A percentile compares a stretch with the other conserved stretches of the same genome.
These are phyloP conservation scores for Aquilaria malaccensis DNA, from an alignment of 345 rosid genomes.

Conservation along the genomic window DNA sequence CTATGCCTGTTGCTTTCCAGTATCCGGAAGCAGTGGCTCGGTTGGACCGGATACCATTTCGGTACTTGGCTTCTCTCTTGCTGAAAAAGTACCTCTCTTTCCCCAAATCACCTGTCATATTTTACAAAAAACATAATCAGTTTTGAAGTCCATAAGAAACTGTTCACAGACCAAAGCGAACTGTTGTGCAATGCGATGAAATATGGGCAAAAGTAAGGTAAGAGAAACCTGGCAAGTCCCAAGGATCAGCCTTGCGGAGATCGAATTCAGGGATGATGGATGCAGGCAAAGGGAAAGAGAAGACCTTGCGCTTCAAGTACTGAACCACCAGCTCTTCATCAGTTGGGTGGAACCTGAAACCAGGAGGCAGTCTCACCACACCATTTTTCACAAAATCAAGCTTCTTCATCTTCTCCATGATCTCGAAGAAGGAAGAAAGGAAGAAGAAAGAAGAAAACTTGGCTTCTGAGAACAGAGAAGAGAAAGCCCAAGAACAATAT, in stretches of 20 bases:
- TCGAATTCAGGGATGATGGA: conserved; percentile 74
- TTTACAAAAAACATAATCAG: neutral
- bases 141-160: too few relatives aligned
- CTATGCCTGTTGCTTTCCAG: conserved; percentile 97
- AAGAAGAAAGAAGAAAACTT: neutral
- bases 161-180: too few relatives aligned
- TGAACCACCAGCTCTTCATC: conserved; percentile 75
- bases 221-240: conserved; percentile 72
- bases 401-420: conserved; percentile 36
- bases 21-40: conserved; percentile 82
- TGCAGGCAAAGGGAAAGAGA: conserved; percentile 58
- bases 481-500: neutral
- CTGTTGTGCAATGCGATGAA: too few relatives aligned
- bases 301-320: conserved; percentile 53
- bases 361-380: conserved; percentile 62
- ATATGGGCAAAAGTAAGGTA: too few relatives aligned
- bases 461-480: neutral
- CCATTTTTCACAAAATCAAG: conserved; percentile 42
- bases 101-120: conserved; percentile 59
- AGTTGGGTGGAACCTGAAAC: conserved; percentile 82
- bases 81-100: conserved; percentile 96
- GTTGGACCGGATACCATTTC: conserved; percentile 87
- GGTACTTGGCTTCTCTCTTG: conserved; percentile 84
- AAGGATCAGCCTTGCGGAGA: conserved; percentile 75
- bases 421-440: neutral